phyloP scores from a whole-genome alignment of 345 rosid species.

The Linum tenue region DNA sequence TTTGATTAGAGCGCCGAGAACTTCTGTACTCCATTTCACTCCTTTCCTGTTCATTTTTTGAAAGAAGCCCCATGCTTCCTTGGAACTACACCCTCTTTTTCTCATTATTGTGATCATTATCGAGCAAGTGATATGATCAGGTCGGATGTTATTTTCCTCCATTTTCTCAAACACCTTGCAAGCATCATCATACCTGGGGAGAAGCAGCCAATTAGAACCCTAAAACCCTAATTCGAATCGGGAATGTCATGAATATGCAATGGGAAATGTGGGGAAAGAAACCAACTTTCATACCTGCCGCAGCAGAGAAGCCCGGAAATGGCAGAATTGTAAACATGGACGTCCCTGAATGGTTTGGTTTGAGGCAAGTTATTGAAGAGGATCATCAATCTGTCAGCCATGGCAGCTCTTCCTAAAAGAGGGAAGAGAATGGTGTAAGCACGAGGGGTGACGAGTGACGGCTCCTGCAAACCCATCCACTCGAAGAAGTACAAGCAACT shows the following conservation, averaged over 20 bases:
- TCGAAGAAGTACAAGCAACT: conserved; percentile 61
- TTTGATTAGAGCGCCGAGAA: conserved; percentile 60
- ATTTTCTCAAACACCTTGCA: conserved; percentile 53
- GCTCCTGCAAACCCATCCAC: conserved; percentile 81
- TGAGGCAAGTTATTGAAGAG: conserved; percentile 56
- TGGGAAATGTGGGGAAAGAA: background rate
- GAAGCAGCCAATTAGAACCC: background rate
- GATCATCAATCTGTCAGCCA: conserved; percentile 49
- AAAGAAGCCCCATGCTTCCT: conserved; percentile 72
- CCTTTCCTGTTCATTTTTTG: conserved; percentile 70
- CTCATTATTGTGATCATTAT: conserved; percentile 70
- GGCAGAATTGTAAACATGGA: conserved; percentile 66
- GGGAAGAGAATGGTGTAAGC: conserved; percentile 68
- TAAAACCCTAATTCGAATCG: background rate
- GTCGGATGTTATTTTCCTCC: conserved; percentile 48
- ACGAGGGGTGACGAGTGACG: conserved; percentile 50
- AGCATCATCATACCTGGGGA: conserved; percentile 62
- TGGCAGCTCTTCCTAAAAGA: conserved; percentile 42
- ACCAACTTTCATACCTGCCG: conserved; percentile 34
- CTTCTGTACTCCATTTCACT: conserved; percentile 62
- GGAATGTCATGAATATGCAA: no score
- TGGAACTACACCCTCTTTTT: conserved; percentile 51
- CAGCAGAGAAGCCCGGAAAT: conserved; percentile 59
- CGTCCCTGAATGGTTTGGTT: conserved; percentile 46
- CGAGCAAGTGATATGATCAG: conserved; percentile 69